Evolutionary conservation across 2,329 filamentous ascomycete species (phyloP).

Genomic region (Aspergillus sp.): DNA sequence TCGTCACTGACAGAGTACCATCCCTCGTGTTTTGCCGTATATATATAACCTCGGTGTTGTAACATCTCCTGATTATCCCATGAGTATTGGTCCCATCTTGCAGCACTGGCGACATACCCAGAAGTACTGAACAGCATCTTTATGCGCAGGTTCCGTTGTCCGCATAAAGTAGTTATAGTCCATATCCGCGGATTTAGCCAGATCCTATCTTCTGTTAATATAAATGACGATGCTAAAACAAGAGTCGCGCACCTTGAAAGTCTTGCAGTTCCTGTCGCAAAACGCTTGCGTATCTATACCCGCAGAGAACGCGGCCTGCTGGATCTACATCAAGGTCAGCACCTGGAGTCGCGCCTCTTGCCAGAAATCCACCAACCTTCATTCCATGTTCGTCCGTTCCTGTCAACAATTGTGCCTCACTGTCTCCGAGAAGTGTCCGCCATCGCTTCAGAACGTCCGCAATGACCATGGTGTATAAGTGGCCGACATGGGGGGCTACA

Average conservation of each 20-base stretch:
- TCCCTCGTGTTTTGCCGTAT: conserved; percentile 81
- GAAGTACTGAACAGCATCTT: conserved; percentile 81
- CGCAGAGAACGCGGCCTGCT: conserved; percentile 74
- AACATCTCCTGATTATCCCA: conserved; percentile 58
- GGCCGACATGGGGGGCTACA: conserved; percentile 85
- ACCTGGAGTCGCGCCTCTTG: not conserved
- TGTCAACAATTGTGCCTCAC: conserved; percentile 71
- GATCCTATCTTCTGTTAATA: conserved; percentile 42
- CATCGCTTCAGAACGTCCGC: conserved; percentile 91
- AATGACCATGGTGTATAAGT: conserved; percentile 90
- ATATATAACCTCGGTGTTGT: conserved; percentile 73
- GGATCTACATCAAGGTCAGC: conserved; percentile 56
- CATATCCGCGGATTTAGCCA: conserved; percentile 70
- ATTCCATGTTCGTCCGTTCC: conserved; percentile 97
- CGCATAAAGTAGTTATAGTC: conserved; percentile 85
- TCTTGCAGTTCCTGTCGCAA: conserved; percentile 78
- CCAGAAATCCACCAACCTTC: conserved; percentile 60
- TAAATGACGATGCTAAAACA: not conserved
- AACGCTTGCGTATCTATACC: conserved; percentile 76
- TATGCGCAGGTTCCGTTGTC: conserved; percentile 81
- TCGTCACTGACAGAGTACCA: conserved; percentile 98
- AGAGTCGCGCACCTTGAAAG: conserved; percentile 61
- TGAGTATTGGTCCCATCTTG: not conserved
- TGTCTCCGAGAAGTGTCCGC: conserved; percentile 71
- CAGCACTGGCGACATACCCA: conserved; percentile 58